phyloP scores from a whole-genome alignment of 805 yeast genomes.

The Scheffersomyces ergatensis region DNA sequence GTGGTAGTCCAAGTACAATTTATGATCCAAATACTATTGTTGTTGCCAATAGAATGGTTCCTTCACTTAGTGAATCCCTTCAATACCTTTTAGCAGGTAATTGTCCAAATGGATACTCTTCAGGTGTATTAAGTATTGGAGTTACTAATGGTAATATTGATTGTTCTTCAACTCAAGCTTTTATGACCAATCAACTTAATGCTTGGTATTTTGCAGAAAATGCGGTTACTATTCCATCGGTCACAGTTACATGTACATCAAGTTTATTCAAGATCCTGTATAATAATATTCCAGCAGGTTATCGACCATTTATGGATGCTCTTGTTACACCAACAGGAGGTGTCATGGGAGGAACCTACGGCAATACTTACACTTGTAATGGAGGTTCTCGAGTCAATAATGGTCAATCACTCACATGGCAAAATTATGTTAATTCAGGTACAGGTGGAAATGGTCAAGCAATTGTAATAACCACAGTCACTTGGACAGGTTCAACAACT shows the following conservation, averaged over 20 bases:
- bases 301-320: slow-evolving; percentile 10
- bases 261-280: slow-evolving; percentile 9
- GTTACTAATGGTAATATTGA: slow-evolving; percentile 11
- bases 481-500: slow-evolving; percentile 8
- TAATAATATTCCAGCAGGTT: slow-evolving; percentile 23
- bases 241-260: slow-evolving; percentile 12
- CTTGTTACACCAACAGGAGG: slow-evolving; percentile 4
- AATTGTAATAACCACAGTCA: slow-evolving; percentile 1
- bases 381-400: slow-evolving; percentile 7
- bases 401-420: slow-evolving; percentile 9
- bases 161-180: slow-evolving; percentile 17
- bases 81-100: slow-evolving; percentile 9
- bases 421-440: slow-evolving; percentile 12
- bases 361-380: slow-evolving; percentile 10
- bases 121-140: slow-evolving; percentile 18
- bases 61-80: slow-evolving; percentile 8
- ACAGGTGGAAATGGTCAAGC: slow-evolving; percentile 10
- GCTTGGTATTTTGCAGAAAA: slow-evolving; percentile 15
- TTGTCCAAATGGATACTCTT: slow-evolving; percentile 16
- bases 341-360: slow-evolving; percentile 8
- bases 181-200: slow-evolving; percentile 16
- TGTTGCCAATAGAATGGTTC: slow-evolving; percentile 6
- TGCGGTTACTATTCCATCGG: slow-evolving; percentile 1
- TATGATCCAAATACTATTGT: background rate
- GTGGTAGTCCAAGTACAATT: background rate